phyloP scores from a whole-genome alignment of 23 red algal genomes.

The Cyanidioschyzon merolae region DNA sequence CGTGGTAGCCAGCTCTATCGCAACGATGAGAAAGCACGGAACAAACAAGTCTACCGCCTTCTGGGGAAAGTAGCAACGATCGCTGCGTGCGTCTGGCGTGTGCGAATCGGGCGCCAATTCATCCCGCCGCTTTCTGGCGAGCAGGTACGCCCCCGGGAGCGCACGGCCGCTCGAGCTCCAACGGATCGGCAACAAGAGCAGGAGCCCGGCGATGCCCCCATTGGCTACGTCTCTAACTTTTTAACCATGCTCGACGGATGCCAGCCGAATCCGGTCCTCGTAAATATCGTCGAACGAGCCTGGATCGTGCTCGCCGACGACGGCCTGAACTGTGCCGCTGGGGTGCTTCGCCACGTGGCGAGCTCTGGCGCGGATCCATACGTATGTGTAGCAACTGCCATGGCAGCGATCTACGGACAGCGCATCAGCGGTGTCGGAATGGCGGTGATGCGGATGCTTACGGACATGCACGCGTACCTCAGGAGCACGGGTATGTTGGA shows the following conservation, averaged over 20 bases:
- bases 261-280: constrained; percentile 8
- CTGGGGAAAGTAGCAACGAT: constrained; percentile 28
- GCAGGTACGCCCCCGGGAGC: background rate
- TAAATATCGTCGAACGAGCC: constrained; percentile 17
- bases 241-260: constrained; percentile 23
- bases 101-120: constrained; percentile 17
- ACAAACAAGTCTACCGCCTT: constrained; percentile 31
- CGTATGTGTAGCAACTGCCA: constrained; percentile 12
- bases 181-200: background rate
- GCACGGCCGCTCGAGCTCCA: background rate
- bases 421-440: constrained; percentile 26
- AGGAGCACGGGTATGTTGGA: background rate
- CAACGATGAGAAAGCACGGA: background rate
- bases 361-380: constrained; percentile 23
- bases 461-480: constrained; percentile 5
- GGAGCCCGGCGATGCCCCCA: background rate
- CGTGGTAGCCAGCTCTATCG: constrained; percentile 20
- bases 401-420: constrained; percentile 22
- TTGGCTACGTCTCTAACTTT: constrained; percentile 20
- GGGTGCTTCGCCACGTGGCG: constrained; percentile 25
- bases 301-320: constrained; percentile 31
- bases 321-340: constrained; percentile 33
- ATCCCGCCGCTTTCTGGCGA: constrained; percentile 10
- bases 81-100: constrained; percentile 27
- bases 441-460: constrained; percentile 18